Evolutionary conservation across 768 basidiomycete genomes (phyloP), one percentile per base, ranked within the genome.

Genomic region (Mycena haematopus): DNA sequence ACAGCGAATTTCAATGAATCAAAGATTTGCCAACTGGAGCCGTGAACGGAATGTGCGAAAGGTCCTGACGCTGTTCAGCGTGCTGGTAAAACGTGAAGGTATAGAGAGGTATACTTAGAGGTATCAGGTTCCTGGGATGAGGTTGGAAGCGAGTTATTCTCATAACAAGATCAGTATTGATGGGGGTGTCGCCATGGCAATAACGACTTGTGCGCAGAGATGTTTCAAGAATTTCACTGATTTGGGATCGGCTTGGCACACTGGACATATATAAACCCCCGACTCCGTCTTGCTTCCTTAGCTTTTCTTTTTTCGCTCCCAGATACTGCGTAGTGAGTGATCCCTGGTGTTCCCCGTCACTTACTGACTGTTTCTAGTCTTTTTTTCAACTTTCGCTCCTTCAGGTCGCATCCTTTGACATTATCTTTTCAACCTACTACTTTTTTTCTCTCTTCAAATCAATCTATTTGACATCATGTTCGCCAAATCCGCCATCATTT

Each of bases 311-410:
- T 17, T 63, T 53, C 56, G 62, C 42, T 47, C 51, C 59, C 54
- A 63, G 62, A 63, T 63, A 63, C 62, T 63, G 62, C 22, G 62
- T 63, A 63, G 62, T 63, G n/a, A 53, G 62, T 56, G 21, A 10
- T 25, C 60, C 6, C n/a, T 31, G 8, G 15, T 21, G 7, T 24
- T 21, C 19, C 1, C 15, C 40, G n/a, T 17, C 24, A 15, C 8
- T 35, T 9, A 36, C 36, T 62, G 1, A 56, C 46, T 44, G 10
- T 38, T 21, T 50, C 14, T 21, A 45, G n/a, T 57, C 31, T 52
- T 27, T 56, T 56, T 55, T 63, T 57, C 49, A 58, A 46, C 27
- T 58, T 58, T 58, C 52, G 44, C 25, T 47, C 56, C 51, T 52
- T 40, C 36, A 19, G 25, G 50, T 63, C 52, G 56, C 62, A 63